These are phyloP conservation scores for Phytophthora pisi DNA, from an alignment of 352 stramenopile species.

Conservation along the genomic window DNA sequence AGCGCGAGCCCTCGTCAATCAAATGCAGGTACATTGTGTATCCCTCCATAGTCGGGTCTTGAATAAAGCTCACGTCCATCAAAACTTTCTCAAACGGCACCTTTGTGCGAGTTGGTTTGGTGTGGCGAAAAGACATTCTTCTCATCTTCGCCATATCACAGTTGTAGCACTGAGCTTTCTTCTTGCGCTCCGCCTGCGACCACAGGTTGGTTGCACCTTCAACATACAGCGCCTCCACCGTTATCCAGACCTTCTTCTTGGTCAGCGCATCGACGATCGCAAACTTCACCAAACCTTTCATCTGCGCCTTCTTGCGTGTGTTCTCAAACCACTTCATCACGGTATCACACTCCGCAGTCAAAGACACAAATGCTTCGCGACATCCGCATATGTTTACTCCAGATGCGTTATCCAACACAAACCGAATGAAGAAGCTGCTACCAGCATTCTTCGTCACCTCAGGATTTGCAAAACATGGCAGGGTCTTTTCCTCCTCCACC, in stretches of 20 bases:
- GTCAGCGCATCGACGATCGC: not conserved
- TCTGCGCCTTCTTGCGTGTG: not conserved
- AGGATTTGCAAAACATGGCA: not conserved
- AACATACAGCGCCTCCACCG: not conserved
- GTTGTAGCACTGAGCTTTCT: constrained; percentile 1
- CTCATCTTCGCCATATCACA: constrained; percentile 23
- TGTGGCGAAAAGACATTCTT: constrained; percentile 12
- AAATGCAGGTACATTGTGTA: constrained; percentile 18
- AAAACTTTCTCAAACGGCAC: constrained; percentile 8
- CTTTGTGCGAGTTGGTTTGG: not conserved
- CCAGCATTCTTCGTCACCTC: not conserved
- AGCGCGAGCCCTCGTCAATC: constrained; percentile 18
- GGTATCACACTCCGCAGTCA: constrained; percentile 7
- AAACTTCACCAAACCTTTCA: not conserved
- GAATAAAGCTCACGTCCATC: constrained; percentile 11
- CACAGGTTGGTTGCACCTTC: not conserved
- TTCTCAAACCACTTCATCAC: constrained; percentile 14
- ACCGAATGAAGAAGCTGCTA: not conserved
- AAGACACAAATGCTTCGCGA: constrained; percentile 5
- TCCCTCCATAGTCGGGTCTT: constrained; percentile 1
- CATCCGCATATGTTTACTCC: constrained; percentile 21
- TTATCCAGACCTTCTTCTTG: not conserved
- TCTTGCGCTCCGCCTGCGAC: not conserved
- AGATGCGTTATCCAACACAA: constrained; percentile 11
- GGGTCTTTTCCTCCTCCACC: not conserved